Evolutionary conservation across 257 asterid genomes (phyloP).

Genomic region (Gentiana dahurica): DNA sequence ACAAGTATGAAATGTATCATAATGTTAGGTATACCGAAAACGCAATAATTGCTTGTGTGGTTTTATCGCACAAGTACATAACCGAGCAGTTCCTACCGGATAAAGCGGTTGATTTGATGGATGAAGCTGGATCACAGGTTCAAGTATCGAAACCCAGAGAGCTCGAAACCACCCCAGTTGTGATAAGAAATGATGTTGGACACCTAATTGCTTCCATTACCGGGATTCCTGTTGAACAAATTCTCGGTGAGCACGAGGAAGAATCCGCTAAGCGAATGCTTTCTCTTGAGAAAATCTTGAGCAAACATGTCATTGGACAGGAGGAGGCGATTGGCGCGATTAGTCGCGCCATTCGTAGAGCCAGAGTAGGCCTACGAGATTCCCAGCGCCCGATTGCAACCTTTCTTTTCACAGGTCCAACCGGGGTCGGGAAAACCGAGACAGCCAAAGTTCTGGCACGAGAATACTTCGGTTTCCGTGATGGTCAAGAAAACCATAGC

Average conservation of each 20-base stretch:
- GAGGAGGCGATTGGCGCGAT: conserved; percentile 75
- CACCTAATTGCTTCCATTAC: conserved; percentile 28
- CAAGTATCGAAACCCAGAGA: background rate
- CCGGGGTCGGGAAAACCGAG: conserved; percentile 91
- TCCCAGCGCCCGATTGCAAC: conserved; percentile 81
- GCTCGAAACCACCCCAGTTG: background rate
- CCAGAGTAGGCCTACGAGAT: conserved; percentile 79
- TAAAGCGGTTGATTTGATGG: conserved; percentile 47
- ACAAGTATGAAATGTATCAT: conserved; percentile 32
- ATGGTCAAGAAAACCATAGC: too few relatives aligned
- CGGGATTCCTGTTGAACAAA: conserved; percentile 33
- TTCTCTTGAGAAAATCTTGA: conserved; percentile 32
- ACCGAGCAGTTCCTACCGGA: conserved; percentile 24
- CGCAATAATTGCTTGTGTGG: conserved; percentile 33
- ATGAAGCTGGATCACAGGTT: conserved; percentile 44
- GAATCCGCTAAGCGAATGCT: conserved; percentile 38
- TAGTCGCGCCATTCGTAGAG: conserved; percentile 72
- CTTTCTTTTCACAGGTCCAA: conserved; percentile 84
- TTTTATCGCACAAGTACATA: conserved; percentile 36
- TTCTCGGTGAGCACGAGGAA: conserved; percentile 2
- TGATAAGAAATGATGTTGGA: conserved; percentile 23
- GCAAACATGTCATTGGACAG: conserved; percentile 54
- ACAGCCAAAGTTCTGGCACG: conserved; percentile 70
- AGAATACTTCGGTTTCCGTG: conserved; percentile 70
- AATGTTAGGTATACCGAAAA: conserved; percentile 23